A percentile compares a stretch with the other conserved stretches of the same genome.
These are phyloP conservation scores for Lactarius deliciosus DNA, from an alignment of 768 basidiomycete genomes.

Conservation along the genomic window DNA sequence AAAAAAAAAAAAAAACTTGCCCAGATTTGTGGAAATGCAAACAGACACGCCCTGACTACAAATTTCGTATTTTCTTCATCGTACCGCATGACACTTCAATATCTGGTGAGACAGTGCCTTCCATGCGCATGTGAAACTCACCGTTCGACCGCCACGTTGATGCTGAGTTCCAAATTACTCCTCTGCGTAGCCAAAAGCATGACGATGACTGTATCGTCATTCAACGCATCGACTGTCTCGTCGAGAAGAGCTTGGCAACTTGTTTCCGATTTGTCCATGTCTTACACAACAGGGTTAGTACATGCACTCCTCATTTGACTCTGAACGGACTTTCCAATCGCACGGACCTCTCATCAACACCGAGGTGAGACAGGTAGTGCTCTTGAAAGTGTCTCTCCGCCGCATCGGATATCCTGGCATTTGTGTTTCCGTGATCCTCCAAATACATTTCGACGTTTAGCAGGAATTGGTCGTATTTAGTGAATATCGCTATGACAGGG, in stretches of 20 bases:
- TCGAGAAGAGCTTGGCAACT: background rate
- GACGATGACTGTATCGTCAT: background rate
- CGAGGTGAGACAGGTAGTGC: background rate
- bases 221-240: background rate
- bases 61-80: background rate
- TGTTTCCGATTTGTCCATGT: background rate
- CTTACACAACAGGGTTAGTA: background rate
- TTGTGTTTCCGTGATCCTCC: background rate
- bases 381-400: background rate
- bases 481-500: background rate
- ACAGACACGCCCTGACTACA: background rate
- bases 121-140: background rate
- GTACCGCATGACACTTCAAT: background rate
- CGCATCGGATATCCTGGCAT: background rate
- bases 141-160: background rate
- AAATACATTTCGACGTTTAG: background rate
- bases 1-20: background rate
- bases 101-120: background rate
- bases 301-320: background rate
- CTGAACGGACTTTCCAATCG: background rate
- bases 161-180: background rate
- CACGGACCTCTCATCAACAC: background rate
- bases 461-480: background rate
- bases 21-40: background rate
- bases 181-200: background rate